Base-by-base conservation (phyloP, 495 filamentous ascomycete genomes). In the Penicillium cataractarum region DNA sequence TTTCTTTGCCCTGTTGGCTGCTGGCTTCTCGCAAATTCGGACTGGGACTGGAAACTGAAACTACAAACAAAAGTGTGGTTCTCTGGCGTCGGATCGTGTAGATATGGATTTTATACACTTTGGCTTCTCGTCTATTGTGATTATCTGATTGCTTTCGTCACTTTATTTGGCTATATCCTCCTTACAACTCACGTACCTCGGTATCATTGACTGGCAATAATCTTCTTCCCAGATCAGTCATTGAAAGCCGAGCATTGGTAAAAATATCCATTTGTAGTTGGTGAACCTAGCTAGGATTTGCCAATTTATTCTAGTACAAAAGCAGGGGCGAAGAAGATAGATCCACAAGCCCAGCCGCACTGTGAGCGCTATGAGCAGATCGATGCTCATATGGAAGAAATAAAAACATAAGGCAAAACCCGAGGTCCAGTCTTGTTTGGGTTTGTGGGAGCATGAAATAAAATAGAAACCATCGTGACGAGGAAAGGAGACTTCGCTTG, bases 61-160 rank as follows among this genome's bases (percentile, higher is more conserved):
- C 53, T 55, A 59, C 22, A 63, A 62, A 71, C 48, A 71, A 69
- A 73, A 70, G 64, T 67, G 59, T 52, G 71, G 65, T 71, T 59
- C 61, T 72, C 61, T 40, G 71, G 71, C 73, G 71, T 75, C 64
- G 57, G 62, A 68, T 70, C 64, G 52, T 73, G 70, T 71, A 76
- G 68, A 74, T 72, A 75, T 60, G 65, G 63, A n/a, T 55, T 63
- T 68, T 63, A 74, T 78, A 78, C 68, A 76, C 57, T 70, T 60
- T 67, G 62, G 53, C 42, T 65, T 59, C 54, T 33, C 55, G 27
- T 33, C 50, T 54, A 40, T 59, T 60, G 46, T 50, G 22, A 50
- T 40, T 40, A 39, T 63, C 55, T 17, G 54, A 50, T 55, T 39
- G 55, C 65, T 44, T n/a, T 54, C 33, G 51, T 44, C 35, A 9